phyloP scores from a whole-genome alignment of 148 eudicot genomes.

The Chenopodium berlandieri region DNA sequence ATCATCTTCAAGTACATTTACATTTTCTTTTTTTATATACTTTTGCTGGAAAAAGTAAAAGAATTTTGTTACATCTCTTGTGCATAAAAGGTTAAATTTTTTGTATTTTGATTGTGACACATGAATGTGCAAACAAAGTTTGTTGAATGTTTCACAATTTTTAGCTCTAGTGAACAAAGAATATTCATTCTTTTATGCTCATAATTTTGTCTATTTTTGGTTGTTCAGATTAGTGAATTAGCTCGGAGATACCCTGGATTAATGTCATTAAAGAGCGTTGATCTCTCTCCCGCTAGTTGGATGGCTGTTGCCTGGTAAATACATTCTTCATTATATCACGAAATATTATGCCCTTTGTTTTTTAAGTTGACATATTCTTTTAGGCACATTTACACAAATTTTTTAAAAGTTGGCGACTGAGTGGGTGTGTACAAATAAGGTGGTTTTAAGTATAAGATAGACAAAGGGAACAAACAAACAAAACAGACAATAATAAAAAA shows the following conservation, averaged over 20 bases:
- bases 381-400: too few relatives aligned
- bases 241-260: conserved; percentile 69
- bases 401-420: too few relatives aligned
- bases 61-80: background rate
- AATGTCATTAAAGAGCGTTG: conserved; percentile 80
- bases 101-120: conserved; percentile 15
- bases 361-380: too few relatives aligned
- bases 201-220: conserved; percentile 2
- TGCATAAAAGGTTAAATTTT: conserved; percentile 1
- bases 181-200: conserved; percentile 17
- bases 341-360: background rate
- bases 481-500: too few relatives aligned
- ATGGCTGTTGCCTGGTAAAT: conserved; percentile 83
- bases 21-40: background rate
- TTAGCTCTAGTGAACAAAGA: background rate
- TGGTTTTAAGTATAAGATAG: too few relatives aligned
- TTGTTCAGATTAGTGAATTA: conserved; percentile 57
- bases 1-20: background rate
- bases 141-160: background rate
- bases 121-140: background rate
- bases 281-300: conserved; percentile 96
- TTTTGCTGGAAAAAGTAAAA: background rate
- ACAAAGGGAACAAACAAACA: too few relatives aligned
- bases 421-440: too few relatives aligned
- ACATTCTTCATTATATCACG: background rate